Percentiles rank a stretch among this genome's conserved stretches.
Evolutionary conservation across 2,329 filamentous ascomycete genomes (phyloP).

Genomic region (Pseudogymnoascus sp.): DNA sequence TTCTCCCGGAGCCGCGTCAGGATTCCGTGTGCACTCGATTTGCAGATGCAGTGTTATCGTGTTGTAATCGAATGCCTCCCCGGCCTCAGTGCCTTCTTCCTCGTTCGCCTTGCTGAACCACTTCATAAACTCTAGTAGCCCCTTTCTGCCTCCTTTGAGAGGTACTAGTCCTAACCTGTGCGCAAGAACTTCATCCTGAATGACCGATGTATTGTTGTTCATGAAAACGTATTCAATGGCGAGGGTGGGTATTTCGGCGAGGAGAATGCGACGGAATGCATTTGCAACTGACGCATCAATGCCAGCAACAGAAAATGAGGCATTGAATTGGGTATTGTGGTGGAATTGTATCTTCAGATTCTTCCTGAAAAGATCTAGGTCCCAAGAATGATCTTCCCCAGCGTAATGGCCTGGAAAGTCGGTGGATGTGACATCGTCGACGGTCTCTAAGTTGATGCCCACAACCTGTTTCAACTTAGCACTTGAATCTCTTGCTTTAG

Average conservation of each 20-base stretch:
- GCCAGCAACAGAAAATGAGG: constrained; percentile 85
- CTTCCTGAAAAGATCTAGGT: constrained; percentile 63
- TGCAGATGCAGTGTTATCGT: constrained; percentile 74
- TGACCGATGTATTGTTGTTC: constrained; percentile 93
- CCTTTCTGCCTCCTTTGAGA: constrained; percentile 70
- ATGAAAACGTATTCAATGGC: constrained; percentile 93
- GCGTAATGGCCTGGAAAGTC: constrained; percentile 90
- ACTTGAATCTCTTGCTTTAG: constrained; percentile 7
- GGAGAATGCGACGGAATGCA: constrained; percentile 91
- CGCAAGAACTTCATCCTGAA: constrained; percentile 93
- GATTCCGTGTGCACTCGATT: constrained; percentile 73
- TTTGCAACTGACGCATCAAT: constrained; percentile 91
- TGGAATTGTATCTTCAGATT: constrained; percentile 74
- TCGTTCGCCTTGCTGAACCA: constrained; percentile 68
- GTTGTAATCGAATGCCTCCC: constrained; percentile 69
- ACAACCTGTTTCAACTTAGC: constrained; percentile 54
- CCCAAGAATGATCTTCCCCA: constrained; percentile 79
- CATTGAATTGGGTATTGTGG: constrained; percentile 67
- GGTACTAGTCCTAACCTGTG: constrained; percentile 87
- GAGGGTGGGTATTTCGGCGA: constrained; percentile 88
- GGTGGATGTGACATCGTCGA: constrained; percentile 79
- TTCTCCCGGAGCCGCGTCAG: constrained; percentile 62
- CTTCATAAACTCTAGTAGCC: constrained; percentile 68
- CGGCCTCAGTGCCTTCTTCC: constrained; percentile 50
- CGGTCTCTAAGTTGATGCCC: constrained; percentile 80